Conservation (phyloP, 345 rosid species). For the Citrus unshiu region DNA sequence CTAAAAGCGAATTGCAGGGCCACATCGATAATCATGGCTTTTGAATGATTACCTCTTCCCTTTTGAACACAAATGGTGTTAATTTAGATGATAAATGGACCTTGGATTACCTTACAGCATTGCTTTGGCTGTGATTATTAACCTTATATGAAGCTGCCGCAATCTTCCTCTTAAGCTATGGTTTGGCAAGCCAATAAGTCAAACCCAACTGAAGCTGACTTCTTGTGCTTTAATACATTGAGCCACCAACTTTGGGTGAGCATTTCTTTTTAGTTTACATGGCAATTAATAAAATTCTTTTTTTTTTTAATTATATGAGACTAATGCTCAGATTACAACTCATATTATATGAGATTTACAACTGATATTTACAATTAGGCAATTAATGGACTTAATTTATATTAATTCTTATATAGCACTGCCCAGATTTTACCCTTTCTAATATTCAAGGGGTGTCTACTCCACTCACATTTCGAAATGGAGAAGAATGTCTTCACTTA, state of each 20-base stretch:
- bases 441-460: too few relatives aligned
- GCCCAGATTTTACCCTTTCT: too few relatives aligned
- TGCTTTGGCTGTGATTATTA: too few relatives aligned
- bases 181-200: background rate
- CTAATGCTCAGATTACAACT: too few relatives aligned
- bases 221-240: background rate
- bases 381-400: too few relatives aligned
- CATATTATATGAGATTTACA: too few relatives aligned
- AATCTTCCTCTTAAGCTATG: background rate
- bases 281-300: too few relatives aligned
- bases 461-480: too few relatives aligned
- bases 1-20: background rate
- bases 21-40: slow-evolving; percentile 13
- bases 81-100: background rate
- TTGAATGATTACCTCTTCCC: background rate
- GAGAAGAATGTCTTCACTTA: accelerated
- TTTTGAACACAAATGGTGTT: background rate
- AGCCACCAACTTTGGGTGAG: background rate
- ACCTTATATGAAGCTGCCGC: background rate
- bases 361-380: too few relatives aligned
- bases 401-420: too few relatives aligned
- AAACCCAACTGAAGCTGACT: background rate
- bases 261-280: background rate
- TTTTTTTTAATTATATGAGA: too few relatives aligned
- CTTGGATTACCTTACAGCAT: background rate